These are phyloP conservation scores for Eimeria maxima DNA, from an alignment of 169 alveolate genomes.

Conservation along the genomic window DNA sequence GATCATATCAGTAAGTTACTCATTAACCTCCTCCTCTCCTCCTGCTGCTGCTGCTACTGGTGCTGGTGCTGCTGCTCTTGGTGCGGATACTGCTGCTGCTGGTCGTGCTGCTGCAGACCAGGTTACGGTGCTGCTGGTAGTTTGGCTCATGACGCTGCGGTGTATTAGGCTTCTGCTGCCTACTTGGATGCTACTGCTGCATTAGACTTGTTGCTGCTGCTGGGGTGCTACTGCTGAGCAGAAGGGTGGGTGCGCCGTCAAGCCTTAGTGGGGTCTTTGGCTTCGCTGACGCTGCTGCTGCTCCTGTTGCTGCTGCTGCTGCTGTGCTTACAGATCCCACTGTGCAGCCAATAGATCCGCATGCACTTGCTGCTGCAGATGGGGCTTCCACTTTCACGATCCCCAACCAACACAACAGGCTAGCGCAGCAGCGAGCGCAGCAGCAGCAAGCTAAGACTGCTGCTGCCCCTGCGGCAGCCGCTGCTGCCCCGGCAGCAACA, in stretches of 20 bases:
- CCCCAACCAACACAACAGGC: slow-evolving; percentile 40
- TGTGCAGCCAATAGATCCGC: slow-evolving; percentile 63
- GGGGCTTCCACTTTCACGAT: slow-evolving; percentile 62
- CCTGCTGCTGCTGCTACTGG: not conserved
- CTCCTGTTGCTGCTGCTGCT: slow-evolving; percentile 29
- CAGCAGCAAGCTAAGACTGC: slow-evolving; percentile 66
- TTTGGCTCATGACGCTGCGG: not conserved
- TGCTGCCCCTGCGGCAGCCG: slow-evolving; percentile 38
- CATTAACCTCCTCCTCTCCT: no score
- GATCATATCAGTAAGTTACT: slow-evolving; percentile 42
- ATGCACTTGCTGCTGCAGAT: slow-evolving; percentile 65
- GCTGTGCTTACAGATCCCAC: slow-evolving; percentile 34
- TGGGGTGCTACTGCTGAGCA: not conserved
- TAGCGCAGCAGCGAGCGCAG: slow-evolving; percentile 73
- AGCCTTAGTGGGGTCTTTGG: not conserved
- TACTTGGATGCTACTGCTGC: not conserved
- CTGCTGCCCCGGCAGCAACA: slow-evolving; percentile 34
- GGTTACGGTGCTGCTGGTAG: not conserved
- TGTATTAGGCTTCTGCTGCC: not conserved
- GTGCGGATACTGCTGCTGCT: not conserved
- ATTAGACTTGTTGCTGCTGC: not conserved
- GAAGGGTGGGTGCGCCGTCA: not conserved
- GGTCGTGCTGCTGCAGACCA: not conserved
- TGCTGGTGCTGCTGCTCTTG: slow-evolving; percentile 32
- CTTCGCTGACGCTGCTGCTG: not conserved